phyloP scores from a whole-genome alignment of 345 rosid genomes.

The Physaria fendleri region DNA sequence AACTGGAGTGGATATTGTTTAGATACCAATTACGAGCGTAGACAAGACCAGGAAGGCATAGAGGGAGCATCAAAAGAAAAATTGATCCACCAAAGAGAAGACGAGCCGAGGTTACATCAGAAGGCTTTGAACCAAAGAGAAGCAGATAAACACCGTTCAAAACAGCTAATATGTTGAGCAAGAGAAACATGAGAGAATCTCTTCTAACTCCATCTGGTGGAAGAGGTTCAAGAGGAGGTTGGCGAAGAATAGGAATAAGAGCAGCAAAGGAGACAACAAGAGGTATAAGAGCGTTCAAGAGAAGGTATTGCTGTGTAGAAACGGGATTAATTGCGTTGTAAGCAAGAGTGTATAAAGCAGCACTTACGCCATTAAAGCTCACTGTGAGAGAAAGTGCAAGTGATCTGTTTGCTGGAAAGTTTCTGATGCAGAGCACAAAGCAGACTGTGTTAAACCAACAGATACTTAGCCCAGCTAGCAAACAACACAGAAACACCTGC shows the following conservation, averaged over 20 bases:
- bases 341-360: constrained; percentile 79
- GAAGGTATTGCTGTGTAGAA: constrained; percentile 54
- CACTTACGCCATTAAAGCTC: constrained; percentile 91
- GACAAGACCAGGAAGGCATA: constrained; percentile 70
- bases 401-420: constrained; percentile 67
- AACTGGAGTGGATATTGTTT: constrained; percentile 53
- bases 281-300: constrained; percentile 64
- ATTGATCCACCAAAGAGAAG: constrained; percentile 66
- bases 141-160: constrained; percentile 83
- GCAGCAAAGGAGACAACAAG: constrained; percentile 54
- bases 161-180: constrained; percentile 61
- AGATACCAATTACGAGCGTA: constrained; percentile 76
- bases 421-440: constrained; percentile 80
- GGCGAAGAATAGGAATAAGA: constrained; percentile 76
- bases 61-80: constrained; percentile 58
- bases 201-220: constrained; percentile 60
- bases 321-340: constrained; percentile 61
- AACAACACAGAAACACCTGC: constrained; percentile 81
- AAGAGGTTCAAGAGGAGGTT: constrained; percentile 72
- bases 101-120: constrained; percentile 35
- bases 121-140: constrained; percentile 44
- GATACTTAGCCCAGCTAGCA: constrained; percentile 85
- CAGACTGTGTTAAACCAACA: constrained; percentile 99
- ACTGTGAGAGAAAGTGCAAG: constrained; percentile 88
- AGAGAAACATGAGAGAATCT: constrained; percentile 67